These are phyloP conservation scores for Tulasnella sp. DNA, from an alignment of 768 basidiomycete genomes.

Conservation along the genomic window DNA sequence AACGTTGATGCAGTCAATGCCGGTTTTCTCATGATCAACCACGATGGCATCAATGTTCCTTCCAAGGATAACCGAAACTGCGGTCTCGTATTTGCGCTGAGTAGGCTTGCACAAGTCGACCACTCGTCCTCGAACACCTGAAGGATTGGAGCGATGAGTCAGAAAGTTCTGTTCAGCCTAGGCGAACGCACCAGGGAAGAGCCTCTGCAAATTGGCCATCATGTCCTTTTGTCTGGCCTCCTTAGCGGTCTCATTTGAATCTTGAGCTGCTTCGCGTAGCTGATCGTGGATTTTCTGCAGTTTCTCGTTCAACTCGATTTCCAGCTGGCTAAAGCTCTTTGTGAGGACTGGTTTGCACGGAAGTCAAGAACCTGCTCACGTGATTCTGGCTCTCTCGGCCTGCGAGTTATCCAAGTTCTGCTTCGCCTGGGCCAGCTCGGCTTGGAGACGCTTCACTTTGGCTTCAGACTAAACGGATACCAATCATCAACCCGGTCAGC, in stretches of 20 bases:
- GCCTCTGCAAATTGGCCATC: constrained; percentile 65
- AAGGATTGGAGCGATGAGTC: background rate
- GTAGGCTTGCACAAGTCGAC: constrained; percentile 93
- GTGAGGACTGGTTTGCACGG: background rate
- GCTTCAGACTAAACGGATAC: constrained; percentile 28
- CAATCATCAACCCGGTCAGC: background rate
- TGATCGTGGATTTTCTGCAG: constrained; percentile 70
- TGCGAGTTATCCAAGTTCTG: constrained; percentile 78
- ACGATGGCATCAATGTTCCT: constrained; percentile 93
- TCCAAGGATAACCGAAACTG: constrained; percentile 85
- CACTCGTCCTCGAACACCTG: constrained; percentile 86
- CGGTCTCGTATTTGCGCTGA: constrained; percentile 80
- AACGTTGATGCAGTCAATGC: constrained; percentile 95
- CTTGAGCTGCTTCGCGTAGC: constrained; percentile 80
- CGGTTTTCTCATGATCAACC: constrained; percentile 93
- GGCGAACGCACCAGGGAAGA: constrained; percentile 65
- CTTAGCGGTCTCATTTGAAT: constrained; percentile 74
- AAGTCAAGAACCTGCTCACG: constrained; percentile 34
- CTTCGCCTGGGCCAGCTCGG: constrained; percentile 51
- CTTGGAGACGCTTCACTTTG: constrained; percentile 43
- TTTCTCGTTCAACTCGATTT: constrained; percentile 87
- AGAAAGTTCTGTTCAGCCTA: background rate
- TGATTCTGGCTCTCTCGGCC: constrained; percentile 68
- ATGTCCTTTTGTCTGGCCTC: constrained; percentile 81
- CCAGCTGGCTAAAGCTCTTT: constrained; percentile 52